A percentile compares a stretch with the other conserved stretches of the same genome.
Evolutionary conservation across 2,329 filamentous ascomycete species (phyloP).

Genomic region (Purpureocillium takamizusanense): DNA sequence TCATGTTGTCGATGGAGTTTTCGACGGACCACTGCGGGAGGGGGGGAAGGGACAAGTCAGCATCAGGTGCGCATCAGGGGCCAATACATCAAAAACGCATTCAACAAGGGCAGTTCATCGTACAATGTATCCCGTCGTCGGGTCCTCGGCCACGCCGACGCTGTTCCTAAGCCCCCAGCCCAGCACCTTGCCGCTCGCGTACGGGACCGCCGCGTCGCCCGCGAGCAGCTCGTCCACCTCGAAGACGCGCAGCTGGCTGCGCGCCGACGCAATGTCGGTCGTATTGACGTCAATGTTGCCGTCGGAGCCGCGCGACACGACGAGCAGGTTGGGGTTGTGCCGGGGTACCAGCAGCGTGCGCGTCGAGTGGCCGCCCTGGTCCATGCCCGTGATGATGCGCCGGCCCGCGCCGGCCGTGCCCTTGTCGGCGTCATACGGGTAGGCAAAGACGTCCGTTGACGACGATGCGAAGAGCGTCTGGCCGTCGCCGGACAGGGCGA

Average conservation of each 20-base stretch:
- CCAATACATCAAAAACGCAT: too few relatives aligned
- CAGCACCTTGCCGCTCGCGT: constrained; percentile 33
- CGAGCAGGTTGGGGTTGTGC: constrained; percentile 39
- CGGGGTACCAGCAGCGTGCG: constrained; percentile 52
- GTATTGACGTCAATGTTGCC: constrained; percentile 48
- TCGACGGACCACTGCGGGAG: constrained; percentile 47
- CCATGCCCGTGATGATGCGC: constrained; percentile 49
- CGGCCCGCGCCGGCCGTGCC: constrained; percentile 33
- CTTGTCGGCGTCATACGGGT: constrained; percentile 45
- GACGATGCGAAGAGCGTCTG: constrained; percentile 43
- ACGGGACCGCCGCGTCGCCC: constrained; percentile 19
- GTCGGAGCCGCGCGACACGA: constrained; percentile 54
- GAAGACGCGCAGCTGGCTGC: constrained; percentile 50
- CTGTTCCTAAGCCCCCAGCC: constrained; percentile 64
- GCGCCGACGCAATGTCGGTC: constrained; percentile 37
- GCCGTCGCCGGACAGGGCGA: constrained; percentile 36
- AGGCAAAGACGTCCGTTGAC: constrained; percentile 42
- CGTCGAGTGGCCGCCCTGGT: constrained; percentile 47
- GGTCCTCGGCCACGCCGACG: constrained; percentile 56
- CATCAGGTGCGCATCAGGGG: too few relatives aligned
- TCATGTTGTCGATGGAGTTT: constrained; percentile 55
- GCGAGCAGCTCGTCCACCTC: constrained; percentile 19
- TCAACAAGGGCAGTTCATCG: constrained; percentile 3
- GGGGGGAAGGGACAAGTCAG: too few relatives aligned
- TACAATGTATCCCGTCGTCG: constrained; percentile 32